Base-by-base conservation (phyloP, 169 alveolate species). In the Eimeria necatrix region DNA sequence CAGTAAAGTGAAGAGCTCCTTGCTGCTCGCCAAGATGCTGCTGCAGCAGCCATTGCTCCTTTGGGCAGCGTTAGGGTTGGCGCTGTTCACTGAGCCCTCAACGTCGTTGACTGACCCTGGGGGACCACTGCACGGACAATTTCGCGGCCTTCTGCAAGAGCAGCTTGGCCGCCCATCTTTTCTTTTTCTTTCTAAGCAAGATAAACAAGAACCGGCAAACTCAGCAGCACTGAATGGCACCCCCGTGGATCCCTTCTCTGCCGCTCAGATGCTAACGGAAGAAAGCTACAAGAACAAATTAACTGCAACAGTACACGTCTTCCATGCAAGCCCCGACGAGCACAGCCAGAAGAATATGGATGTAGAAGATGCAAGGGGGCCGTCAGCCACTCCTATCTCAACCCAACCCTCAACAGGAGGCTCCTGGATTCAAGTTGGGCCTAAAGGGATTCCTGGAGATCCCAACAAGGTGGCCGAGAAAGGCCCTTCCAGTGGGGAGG, bases 251-350 rank as follows among this genome's bases (percentile, higher is more conserved):
- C 70, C 70, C 20, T 83, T 83, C 73, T 83, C 91, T 20, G 91
- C 91, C 10, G 91, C 91, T 14, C 91, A 83, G 22, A 56, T 83
- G 71, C 74, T 83, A 26, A 83, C 49, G 52, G 22, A 51, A 22
- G 73, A 83, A 22, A 24, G 26, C 4, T 83, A 53, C 60, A 83
- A 53, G 20, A 32, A 10, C 32, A 41, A 83, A 32, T 74, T 83
- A 18, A 48, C 60, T 24, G 91, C 91, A 4, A 52, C 12, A 12
- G 53, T 83, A 5, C 91, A 83, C 53, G 48, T 68, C 46, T 32
- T 20, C 46, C 16, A 16, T 71, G 83, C 26, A 52, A 52, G 53
- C n/a, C 83, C 24, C 18, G 6, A 26, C 41, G 41, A 32, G 41
- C 41, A 32, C 41, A 32, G 41, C 41, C 41, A 32, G 41, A 32